Conservation (phyloP, 202 grass and related monocot genomes). For the Musa balbisiana region DNA sequence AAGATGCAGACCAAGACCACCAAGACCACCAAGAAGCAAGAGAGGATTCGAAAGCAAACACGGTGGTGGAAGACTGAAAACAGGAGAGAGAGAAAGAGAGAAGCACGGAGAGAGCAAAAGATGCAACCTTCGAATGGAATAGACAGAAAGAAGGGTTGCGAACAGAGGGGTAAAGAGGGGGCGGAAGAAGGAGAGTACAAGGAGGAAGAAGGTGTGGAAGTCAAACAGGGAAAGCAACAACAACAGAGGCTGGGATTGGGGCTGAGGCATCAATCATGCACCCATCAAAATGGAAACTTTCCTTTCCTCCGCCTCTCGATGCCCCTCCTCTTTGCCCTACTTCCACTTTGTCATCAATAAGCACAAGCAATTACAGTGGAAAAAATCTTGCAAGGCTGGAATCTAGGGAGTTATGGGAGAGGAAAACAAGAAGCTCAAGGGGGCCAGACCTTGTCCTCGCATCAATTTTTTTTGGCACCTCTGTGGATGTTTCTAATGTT, state of each 20-base stretch:
- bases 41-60: not conserved
- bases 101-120: not conserved
- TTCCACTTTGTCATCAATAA: not conserved
- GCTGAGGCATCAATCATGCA: not conserved
- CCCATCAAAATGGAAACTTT: constrained; percentile 6
- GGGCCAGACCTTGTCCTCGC: not conserved
- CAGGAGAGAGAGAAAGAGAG: not conserved
- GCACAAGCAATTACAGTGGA: not conserved
- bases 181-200: not conserved
- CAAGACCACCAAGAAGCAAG: not conserved
- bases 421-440: not conserved
- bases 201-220: not conserved
- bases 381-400: not conserved
- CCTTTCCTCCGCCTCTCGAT: not conserved
- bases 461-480: not conserved
- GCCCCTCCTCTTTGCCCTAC: not conserved
- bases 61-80: not conserved
- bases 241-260: not conserved
- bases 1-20: not conserved
- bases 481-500: not conserved
- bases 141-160: not conserved
- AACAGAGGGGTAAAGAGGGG: not conserved
- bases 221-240: constrained; percentile 1
- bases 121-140: not conserved
- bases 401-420: not conserved